Evolutionary conservation across 2,329 filamentous ascomycete genomes (phyloP).

Genomic region (Bertia moriformis): DNA sequence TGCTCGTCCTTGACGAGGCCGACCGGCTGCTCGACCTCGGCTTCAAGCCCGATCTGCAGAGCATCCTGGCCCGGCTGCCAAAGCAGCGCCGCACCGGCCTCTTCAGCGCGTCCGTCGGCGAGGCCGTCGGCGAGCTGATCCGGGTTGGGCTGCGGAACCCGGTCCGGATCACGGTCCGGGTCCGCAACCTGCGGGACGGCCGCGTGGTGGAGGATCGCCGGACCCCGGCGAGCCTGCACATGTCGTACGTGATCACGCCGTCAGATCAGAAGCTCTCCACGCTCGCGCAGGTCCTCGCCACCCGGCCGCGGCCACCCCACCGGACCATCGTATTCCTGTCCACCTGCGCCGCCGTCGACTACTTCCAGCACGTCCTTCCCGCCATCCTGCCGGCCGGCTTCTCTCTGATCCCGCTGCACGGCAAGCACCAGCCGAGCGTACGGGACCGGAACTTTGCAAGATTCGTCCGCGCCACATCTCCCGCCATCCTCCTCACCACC

Average conservation of each 20-base stretch:
- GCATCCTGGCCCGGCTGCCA: conserved; percentile 68
- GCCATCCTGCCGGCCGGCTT: conserved; percentile 53
- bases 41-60: conserved; percentile 81
- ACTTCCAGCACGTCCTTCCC: conserved; percentile 72
- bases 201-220: conserved; percentile 61
- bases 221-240: conserved; percentile 82
- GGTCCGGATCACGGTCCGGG: conserved; percentile 85
- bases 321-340: conserved; percentile 86
- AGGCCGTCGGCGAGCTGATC: conserved; percentile 85
- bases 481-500: conserved; percentile 76
- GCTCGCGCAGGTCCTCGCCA: conserved; percentile 52
- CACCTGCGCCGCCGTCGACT: conserved; percentile 88
- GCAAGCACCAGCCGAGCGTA: conserved; percentile 78
- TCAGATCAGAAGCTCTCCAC: conserved; percentile 70
- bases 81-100: conserved; percentile 88
- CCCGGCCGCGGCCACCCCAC: conserved; percentile 57
- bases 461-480: conserved; percentile 61
- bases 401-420: conserved; percentile 68
- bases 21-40: conserved; percentile 85
- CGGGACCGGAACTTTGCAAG: conserved; percentile 74
- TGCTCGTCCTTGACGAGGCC: conserved; percentile 85
- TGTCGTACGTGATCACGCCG: conserved; percentile 67
- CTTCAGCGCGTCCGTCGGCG: conserved; percentile 90
- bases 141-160: conserved; percentile 84
- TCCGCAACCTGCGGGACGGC: conserved; percentile 59